Conservation (phyloP, 305 asterid genomes). For the Solanum hybrid region DNA sequence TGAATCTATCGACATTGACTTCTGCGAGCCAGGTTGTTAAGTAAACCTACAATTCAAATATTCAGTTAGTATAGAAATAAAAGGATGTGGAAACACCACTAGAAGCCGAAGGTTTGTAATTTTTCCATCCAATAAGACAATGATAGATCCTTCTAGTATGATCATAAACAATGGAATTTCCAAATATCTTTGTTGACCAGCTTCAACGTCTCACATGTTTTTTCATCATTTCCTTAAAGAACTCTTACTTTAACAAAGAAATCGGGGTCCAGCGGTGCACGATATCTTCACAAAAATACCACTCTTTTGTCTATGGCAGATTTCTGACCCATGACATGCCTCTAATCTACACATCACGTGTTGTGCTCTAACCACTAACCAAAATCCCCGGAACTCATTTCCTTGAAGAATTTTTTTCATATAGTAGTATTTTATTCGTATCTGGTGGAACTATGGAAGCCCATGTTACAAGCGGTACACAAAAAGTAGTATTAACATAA, state of each 20-base stretch:
- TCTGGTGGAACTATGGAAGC: neutral
- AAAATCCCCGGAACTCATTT: neutral
- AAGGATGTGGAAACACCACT: neutral
- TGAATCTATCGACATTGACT: conserved; percentile 55
- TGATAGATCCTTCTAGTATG: neutral
- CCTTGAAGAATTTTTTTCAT: neutral
- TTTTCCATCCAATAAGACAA: neutral
- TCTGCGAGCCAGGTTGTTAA: conserved; percentile 68
- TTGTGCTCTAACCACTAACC: neutral
- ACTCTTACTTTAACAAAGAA: neutral
- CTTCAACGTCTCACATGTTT: neutral
- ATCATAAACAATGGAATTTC: neutral
- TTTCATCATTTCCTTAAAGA: neutral
- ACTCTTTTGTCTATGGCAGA: neutral
- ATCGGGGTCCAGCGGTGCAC: neutral
- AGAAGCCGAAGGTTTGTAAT: no score
- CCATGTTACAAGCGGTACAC: neutral
- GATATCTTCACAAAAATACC: neutral
- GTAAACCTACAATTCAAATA: conserved; percentile 37
- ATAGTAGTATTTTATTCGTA: neutral
- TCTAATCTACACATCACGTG: no score
- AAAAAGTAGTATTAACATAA: no score
- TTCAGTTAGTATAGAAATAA: neutral
- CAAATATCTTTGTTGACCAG: neutral
- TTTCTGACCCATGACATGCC: neutral